These are phyloP conservation scores for Solanum arcanum DNA, from an alignment of 257 asterid genomes.

Conservation along the genomic window DNA sequence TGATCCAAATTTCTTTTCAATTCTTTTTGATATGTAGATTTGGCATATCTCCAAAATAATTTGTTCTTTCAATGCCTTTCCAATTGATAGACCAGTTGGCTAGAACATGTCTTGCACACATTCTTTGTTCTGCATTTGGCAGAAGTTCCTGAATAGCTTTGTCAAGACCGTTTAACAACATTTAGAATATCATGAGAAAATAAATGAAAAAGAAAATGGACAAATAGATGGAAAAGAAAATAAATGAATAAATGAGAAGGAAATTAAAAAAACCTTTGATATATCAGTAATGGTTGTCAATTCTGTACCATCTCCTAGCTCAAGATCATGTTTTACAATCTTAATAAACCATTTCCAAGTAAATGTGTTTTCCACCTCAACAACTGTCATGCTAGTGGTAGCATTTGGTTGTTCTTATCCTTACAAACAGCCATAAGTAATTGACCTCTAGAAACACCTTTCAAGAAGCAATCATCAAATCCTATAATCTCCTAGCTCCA, in stretches of 20 bases:
- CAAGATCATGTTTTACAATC: not conserved
- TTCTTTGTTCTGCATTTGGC: not conserved
- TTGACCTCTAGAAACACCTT: not conserved
- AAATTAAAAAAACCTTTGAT: not conserved
- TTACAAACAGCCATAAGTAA: not conserved
- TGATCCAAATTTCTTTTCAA: not conserved
- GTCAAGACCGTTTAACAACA: not conserved
- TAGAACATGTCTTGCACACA: too few species aligned
- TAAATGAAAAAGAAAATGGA: not conserved
- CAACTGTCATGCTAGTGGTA: not conserved
- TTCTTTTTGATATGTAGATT: not conserved
- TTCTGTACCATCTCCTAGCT: not conserved
- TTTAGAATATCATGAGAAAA: too few species aligned
- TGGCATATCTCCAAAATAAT: too few species aligned
- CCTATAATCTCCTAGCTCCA: too few species aligned
- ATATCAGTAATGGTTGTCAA: not conserved
- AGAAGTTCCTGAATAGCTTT: not conserved
- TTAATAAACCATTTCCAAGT: not conserved
- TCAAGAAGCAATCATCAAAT: not conserved
- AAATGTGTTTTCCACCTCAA: not conserved
- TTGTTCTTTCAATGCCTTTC: too few species aligned
- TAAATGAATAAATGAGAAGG: too few species aligned
- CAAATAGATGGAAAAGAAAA: not conserved
- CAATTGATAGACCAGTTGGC: too few species aligned
- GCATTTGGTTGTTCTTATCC: not conserved